Conservation (phyloP, 2,329 filamentous ascomycete genomes). For the Neofusicoccum parvum region DNA sequence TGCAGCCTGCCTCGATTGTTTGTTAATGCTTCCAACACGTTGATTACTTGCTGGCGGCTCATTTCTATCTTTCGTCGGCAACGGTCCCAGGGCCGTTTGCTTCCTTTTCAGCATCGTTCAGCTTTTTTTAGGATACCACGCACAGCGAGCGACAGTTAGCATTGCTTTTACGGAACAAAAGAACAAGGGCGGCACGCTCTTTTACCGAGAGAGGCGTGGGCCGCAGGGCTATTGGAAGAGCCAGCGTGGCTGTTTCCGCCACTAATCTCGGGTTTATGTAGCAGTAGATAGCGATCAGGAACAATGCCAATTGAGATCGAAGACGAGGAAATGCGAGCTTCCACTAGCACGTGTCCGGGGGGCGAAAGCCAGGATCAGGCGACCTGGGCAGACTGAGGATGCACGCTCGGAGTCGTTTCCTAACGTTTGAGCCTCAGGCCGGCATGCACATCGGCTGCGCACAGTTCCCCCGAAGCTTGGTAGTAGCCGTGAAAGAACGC, state of each 20-base stretch:
- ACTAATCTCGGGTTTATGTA: constrained; percentile 18
- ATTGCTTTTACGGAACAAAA: constrained; percentile 17
- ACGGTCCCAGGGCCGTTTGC: neutral
- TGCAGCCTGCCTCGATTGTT: neutral
- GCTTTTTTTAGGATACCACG: constrained; percentile 19
- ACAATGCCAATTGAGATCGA: constrained; percentile 13
- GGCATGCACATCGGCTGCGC: neutral
- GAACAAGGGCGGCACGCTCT: constrained; percentile 15
- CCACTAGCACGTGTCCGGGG: neutral
- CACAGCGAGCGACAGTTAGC: constrained; percentile 18
- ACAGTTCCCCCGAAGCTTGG: neutral
- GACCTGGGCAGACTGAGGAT: neutral
- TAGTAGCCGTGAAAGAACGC: neutral
- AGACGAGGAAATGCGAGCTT: neutral
- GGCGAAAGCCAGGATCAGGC: neutral
- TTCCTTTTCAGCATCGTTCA: constrained; percentile 2
- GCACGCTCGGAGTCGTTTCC: neutral
- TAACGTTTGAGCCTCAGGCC: constrained; percentile 10
- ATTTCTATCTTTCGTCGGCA: constrained; percentile 1
- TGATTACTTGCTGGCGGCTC: neutral
- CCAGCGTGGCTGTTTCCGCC: constrained; percentile 8
- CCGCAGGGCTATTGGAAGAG: neutral
- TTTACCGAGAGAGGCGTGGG: constrained; percentile 18
- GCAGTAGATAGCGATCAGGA: constrained; percentile 21
- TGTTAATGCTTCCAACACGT: constrained; percentile 4